Percentiles rank a stretch among this genome's conserved stretches.
phyloP scores from a whole-genome alignment of 768 basidiomycete genomes.

The Suillus americanus region DNA sequence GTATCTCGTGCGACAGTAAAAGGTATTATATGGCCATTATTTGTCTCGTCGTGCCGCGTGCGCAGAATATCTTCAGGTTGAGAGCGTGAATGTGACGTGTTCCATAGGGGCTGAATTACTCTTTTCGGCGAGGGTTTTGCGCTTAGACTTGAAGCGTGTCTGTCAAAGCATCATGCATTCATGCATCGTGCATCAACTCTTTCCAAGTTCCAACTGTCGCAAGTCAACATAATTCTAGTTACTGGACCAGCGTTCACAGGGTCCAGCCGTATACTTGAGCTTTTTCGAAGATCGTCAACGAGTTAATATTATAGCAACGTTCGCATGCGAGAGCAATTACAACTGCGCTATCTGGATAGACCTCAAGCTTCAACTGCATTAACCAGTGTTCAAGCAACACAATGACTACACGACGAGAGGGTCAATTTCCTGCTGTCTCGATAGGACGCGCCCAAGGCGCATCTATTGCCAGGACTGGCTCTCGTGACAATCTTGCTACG shows the following conservation, averaged over 20 bases:
- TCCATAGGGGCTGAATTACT: background rate
- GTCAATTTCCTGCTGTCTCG: constrained; percentile 50
- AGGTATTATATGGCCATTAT: no score
- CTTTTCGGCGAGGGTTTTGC: background rate
- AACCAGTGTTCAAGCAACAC: background rate
- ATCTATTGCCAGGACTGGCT: constrained; percentile 40
- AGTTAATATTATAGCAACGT: background rate
- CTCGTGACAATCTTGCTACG: constrained; percentile 55
- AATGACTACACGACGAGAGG: constrained; percentile 39
- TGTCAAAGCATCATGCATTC: no score
- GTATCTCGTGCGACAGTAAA: no score
- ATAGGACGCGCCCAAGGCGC: constrained; percentile 51
- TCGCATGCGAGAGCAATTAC: background rate
- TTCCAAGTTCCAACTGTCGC: background rate
- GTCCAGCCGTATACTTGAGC: background rate
- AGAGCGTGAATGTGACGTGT: no score
- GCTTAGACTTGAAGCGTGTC: background rate
- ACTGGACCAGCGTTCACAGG: background rate
- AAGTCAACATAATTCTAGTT: background rate
- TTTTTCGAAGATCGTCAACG: background rate
- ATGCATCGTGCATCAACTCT: background rate
- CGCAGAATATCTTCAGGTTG: no score
- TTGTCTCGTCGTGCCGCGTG: no score
- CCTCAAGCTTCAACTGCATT: background rate
- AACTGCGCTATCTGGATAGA: background rate